Evolutionary conservation across 768 basidiomycete species (phyloP).

Genomic region (Pisolithus sp.): DNA sequence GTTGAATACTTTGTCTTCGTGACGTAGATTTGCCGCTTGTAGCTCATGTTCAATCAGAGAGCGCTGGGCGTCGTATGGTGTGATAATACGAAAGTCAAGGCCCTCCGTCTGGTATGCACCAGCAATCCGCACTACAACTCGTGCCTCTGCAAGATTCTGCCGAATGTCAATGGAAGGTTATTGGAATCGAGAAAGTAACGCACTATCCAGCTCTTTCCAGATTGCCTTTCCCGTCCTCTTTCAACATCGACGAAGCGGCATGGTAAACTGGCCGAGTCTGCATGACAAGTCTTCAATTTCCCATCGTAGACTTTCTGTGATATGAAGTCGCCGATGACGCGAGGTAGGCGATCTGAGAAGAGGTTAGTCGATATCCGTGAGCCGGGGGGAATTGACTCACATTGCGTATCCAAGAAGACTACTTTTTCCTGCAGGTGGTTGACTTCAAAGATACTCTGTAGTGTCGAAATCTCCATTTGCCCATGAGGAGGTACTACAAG

Average conservation of each 20-base stretch:
- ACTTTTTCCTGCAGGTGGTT: constrained; percentile 44
- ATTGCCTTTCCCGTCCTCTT: constrained; percentile 23
- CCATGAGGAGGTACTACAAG: constrained; percentile 70
- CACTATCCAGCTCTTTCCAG: neutral
- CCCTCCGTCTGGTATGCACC: too few relatives aligned
- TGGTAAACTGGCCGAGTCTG: constrained; percentile 27
- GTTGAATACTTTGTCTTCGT: constrained; percentile 57
- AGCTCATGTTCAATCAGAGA: constrained; percentile 49
- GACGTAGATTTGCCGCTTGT: constrained; percentile 38
- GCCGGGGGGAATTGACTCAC: constrained; percentile 33
- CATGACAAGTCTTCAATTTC: constrained; percentile 53
- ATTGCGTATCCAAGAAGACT: constrained; percentile 65
- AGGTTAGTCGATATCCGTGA: neutral
- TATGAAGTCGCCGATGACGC: constrained; percentile 64
- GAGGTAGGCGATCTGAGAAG: constrained; percentile 76
- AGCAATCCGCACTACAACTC: too few relatives aligned
- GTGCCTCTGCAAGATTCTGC: too few relatives aligned
- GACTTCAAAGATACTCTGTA: constrained; percentile 76
- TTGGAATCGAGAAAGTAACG: neutral
- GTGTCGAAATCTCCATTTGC: constrained; percentile 53
- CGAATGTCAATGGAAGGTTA: too few relatives aligned
- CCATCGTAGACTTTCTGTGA: constrained; percentile 57
- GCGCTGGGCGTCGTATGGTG: constrained; percentile 74
- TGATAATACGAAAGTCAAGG: constrained; percentile 54
- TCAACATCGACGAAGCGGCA: constrained; percentile 35